These are phyloP conservation scores for Fusarium nematophilum DNA, from an alignment of 2,329 filamentous ascomycete species.

Conservation along the genomic window DNA sequence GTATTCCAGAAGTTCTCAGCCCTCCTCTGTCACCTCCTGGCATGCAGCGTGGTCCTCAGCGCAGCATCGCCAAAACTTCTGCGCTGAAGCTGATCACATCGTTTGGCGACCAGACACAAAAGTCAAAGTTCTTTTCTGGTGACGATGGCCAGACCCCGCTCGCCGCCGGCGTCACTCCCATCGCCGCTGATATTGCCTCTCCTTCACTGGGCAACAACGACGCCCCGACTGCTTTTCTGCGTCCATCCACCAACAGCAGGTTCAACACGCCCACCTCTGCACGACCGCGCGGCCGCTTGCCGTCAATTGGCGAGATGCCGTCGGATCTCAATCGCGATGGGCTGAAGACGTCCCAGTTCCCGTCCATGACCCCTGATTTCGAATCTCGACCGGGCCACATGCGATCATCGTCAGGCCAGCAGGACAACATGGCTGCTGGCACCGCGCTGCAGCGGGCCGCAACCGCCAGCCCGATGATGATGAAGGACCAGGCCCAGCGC, in stretches of 20 bases:
- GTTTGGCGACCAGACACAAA: slow-evolving; percentile 74
- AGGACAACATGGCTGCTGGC: slow-evolving; percentile 55
- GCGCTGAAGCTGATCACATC: slow-evolving; percentile 92
- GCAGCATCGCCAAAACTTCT: slow-evolving; percentile 80
- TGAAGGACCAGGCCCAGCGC: slow-evolving; percentile 59
- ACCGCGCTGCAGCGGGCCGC: slow-evolving; percentile 70
- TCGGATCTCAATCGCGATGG: slow-evolving; percentile 47
- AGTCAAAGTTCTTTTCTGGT: slow-evolving; percentile 72
- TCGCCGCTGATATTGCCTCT: slow-evolving; percentile 76
- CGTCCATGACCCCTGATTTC: slow-evolving; percentile 39
- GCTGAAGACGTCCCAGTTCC: slow-evolving; percentile 42
- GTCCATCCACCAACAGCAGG: slow-evolving; percentile 74
- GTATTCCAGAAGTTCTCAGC: slow-evolving; percentile 72
- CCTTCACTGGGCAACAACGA: slow-evolving; percentile 70
- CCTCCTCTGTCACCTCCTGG: slow-evolving; percentile 80
- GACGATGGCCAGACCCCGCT: slow-evolving; percentile 78
- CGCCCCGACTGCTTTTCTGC: slow-evolving; percentile 73
- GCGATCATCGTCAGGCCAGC: slow-evolving; percentile 56
- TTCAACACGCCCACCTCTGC: slow-evolving; percentile 78
- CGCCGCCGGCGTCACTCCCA: slow-evolving; percentile 86
- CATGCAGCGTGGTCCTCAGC: slow-evolving; percentile 67
- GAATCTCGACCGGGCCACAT: slow-evolving; percentile 46
- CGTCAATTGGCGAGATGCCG: slow-evolving; percentile 77
- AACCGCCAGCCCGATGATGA: slow-evolving; percentile 75
- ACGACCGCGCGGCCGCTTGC: slow-evolving; percentile 70